Conservation (phyloP, 2,329 filamentous ascomycete species). For the Fusarium transvaalense region DNA sequence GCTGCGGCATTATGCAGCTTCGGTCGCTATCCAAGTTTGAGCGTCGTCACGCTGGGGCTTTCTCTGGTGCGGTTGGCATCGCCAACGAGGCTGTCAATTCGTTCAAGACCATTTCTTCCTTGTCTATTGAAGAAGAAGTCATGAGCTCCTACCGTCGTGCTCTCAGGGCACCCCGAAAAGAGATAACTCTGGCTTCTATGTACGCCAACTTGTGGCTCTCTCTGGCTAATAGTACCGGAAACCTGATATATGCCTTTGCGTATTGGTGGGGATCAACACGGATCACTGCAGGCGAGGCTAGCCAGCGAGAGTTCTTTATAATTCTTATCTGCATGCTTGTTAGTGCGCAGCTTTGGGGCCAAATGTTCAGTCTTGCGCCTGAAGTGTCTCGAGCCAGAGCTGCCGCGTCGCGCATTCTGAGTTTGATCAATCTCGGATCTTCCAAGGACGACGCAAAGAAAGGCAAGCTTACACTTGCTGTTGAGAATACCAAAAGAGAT, state of each 20-base stretch:
- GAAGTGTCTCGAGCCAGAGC: constrained; percentile 77
- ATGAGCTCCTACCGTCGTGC: constrained; percentile 65
- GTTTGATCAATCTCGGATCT: constrained; percentile 61
- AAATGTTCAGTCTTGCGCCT: constrained; percentile 80
- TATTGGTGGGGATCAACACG: constrained; percentile 85
- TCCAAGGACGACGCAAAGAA: constrained; percentile 41
- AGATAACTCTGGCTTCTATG: constrained; percentile 62
- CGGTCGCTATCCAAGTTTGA: constrained; percentile 72
- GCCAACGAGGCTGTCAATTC: constrained; percentile 76
- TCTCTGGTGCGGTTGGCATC: constrained; percentile 71
- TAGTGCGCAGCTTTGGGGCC: constrained; percentile 78
- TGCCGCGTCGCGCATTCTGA: constrained; percentile 70
- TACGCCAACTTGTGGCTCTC: constrained; percentile 71
- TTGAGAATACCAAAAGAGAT: constrained; percentile 49
- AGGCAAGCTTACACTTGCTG: constrained; percentile 21
- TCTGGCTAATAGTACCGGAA: constrained; percentile 70
- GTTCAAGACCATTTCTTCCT: constrained; percentile 71
- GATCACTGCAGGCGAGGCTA: constrained; percentile 74
- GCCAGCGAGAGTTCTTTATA: constrained; percentile 78
- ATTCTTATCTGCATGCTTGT: constrained; percentile 79
- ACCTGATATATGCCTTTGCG: constrained; percentile 78
- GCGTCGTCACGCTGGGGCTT: constrained; percentile 72
- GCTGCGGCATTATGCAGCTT: constrained; percentile 77
- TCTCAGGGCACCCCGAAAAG: constrained; percentile 65
- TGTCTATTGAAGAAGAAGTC: constrained; percentile 66